These are phyloP conservation scores for Leccinum rimulosum DNA, from an alignment of 768 basidiomycete species.

Conservation along the genomic window DNA sequence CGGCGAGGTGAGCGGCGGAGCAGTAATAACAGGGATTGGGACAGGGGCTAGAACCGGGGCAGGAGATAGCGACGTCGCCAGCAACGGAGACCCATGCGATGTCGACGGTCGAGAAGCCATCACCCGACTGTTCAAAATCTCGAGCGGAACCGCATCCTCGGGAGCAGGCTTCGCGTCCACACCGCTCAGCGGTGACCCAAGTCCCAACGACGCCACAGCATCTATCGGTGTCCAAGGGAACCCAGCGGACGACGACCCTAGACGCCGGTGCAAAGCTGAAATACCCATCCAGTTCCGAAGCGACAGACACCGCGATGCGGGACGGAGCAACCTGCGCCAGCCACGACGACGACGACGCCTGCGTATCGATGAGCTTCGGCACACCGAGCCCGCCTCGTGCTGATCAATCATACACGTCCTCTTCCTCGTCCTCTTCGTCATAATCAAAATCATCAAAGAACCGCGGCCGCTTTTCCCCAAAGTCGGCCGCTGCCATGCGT, in stretches of 20 bases:
- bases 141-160: conserved; percentile 64
- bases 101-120: conserved; percentile 35
- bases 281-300: conserved; percentile 24
- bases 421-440: conserved; percentile 34
- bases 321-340: conserved; percentile 15
- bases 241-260: conserved; percentile 18
- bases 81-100: conserved; percentile 28
- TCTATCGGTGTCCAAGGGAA: conserved; percentile 18
- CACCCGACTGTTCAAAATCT: conserved; percentile 63
- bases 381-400: conserved; percentile 30
- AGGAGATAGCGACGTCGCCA: conserved; percentile 11
- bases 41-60: conserved; percentile 1
- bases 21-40: neutral
- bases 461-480: conserved; percentile 56
- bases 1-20: conserved; percentile 23
- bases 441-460: conserved; percentile 48
- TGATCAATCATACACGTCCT: conserved; percentile 33
- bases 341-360: neutral
- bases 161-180: conserved; percentile 47
- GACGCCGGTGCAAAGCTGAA: conserved; percentile 16
- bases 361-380: conserved; percentile 1
- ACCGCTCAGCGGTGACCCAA: conserved; percentile 32
- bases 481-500: conserved; percentile 62
- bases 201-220: neutral
- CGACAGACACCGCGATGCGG: conserved; percentile 18